Evolutionary conservation across 2,329 filamentous ascomycete species (phyloP).

Genomic region (Phyllosticta citribraziliensis): DNA sequence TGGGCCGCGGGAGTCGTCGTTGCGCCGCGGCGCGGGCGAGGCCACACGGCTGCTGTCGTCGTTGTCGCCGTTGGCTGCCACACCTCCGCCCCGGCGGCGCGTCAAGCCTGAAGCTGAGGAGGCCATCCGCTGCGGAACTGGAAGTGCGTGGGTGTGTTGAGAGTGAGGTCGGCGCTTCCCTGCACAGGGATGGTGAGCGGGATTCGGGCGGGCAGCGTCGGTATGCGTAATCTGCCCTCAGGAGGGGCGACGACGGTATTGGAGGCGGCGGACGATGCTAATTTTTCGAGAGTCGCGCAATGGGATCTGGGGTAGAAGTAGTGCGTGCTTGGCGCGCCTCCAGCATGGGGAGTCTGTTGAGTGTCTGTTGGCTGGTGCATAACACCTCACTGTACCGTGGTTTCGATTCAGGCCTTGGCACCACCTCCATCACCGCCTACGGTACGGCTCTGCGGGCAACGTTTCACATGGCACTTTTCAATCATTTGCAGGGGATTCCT

Average conservation of each 20-base stretch:
- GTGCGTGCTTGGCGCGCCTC: not conserved
- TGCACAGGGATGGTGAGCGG: conserved; percentile 10
- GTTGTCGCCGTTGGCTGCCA: conserved; percentile 50
- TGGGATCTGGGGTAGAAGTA: not conserved
- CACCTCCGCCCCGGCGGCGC: conserved; percentile 57
- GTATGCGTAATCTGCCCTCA: not conserved
- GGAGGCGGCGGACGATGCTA: not conserved
- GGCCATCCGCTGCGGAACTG: conserved; percentile 41
- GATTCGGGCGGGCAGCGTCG: conserved; percentile 1
- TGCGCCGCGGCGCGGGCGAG: conserved; percentile 54
- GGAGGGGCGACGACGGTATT: not conserved
- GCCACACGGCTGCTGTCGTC: conserved; percentile 56
- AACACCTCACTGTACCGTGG: not conserved
- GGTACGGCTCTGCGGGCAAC: not conserved
- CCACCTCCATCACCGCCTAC: not conserved
- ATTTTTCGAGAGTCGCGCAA: not conserved
- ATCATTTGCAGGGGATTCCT: conserved; percentile 8
- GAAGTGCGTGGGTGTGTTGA: conserved; percentile 6
- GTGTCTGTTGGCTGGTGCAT: not conserved
- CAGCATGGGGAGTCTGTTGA: not conserved
- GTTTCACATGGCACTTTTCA: conserved; percentile 8
- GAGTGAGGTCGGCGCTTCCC: conserved; percentile 7
- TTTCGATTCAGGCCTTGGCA: not conserved
- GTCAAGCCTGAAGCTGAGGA: conserved; percentile 63
- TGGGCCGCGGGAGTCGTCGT: conserved; percentile 46